phyloP scores from a whole-genome alignment of 148 eudicot genomes.

The Drosera capensis region DNA sequence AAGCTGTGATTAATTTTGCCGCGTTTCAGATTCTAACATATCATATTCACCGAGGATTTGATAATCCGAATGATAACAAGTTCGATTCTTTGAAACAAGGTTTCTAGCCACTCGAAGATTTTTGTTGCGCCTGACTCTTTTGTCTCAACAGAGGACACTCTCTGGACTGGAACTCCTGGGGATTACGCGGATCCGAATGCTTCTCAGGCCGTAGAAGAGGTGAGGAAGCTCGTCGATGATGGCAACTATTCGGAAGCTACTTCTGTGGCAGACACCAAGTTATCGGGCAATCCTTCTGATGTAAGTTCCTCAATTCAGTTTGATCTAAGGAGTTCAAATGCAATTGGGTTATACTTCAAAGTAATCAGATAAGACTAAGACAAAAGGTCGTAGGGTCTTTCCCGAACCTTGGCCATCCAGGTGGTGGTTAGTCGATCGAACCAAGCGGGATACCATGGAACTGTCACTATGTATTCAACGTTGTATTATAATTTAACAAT shows the following conservation, averaged over 20 bases:
- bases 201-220: slow-evolving; percentile 30
- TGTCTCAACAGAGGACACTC: slow-evolving; percentile 55
- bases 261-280: slow-evolving; percentile 26
- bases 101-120: neutral
- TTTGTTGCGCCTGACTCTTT: neutral
- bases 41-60: too few relatives aligned
- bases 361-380: neutral
- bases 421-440: too few relatives aligned
- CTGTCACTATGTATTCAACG: too few relatives aligned
- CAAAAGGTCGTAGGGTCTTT: neutral
- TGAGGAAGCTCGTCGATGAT: slow-evolving; percentile 54
- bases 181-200: slow-evolving; percentile 47
- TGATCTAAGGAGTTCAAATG: neutral
- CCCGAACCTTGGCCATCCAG: too few relatives aligned
- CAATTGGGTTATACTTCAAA: neutral
- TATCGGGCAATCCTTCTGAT: slow-evolving; percentile 34
- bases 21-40: too few relatives aligned
- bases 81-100: neutral
- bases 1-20: too few relatives aligned
- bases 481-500: too few relatives aligned
- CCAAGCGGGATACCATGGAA: too few relatives aligned
- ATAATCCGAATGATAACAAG: neutral
- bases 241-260: slow-evolving; percentile 68
- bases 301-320: slow-evolving; percentile 24
- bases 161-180: slow-evolving; percentile 77